Evolutionary conservation across 129 eudicot genomes (phyloP), one percentile per base, ranked within the genome.

Genomic region (Silybum marianum): DNA sequence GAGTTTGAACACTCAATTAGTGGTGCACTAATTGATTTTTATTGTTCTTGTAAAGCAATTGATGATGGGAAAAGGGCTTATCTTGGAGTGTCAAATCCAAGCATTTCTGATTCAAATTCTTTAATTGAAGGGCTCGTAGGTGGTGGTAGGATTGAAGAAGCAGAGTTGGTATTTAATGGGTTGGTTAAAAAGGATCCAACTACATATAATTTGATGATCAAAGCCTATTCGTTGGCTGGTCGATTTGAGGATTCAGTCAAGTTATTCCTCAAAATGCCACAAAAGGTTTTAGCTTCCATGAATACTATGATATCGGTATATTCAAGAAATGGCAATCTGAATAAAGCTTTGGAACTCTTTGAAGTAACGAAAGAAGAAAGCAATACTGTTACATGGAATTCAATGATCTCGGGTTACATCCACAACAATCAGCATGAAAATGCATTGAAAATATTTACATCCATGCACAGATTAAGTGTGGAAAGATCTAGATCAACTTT

Each of bases 391-490:
- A 87, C 93, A 10, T 93, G 96, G 97, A 93, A 90, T 72, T 87
- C 97, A 36, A 84, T 93, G 91, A 93, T 93, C 38, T 88, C 97
- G 2, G 96, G 96, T 62, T 87, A 70, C 80, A 87, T 86, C 74
- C 86, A 85, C 73, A 87, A 85, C 77, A 81, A 80, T 84, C 92
- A 90, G 54, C 90, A 84, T 73, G 97, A 90, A 78, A 84, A 84
- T 7, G 92, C 95, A 3, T 22, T 93, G 40, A 79, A 74, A 75
- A 72, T 89, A 23, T 90, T 84, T 68, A 44, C 21, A 78, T 25
- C 54, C 32, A 93, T 93, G 93, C 79, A 81, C 26, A 77, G 70
- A 65, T 46, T 54, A 22, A 78, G 91, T 5, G 79, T 90, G 65
- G 83, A 82, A 66, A 86, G 73, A 66, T 87, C 90, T 65, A 80